A percentile compares a stretch with the other conserved stretches of the same genome.
These are phyloP conservation scores for Lentinula lateritia DNA, from an alignment of 768 basidiomycete species.

Conservation along the genomic window DNA sequence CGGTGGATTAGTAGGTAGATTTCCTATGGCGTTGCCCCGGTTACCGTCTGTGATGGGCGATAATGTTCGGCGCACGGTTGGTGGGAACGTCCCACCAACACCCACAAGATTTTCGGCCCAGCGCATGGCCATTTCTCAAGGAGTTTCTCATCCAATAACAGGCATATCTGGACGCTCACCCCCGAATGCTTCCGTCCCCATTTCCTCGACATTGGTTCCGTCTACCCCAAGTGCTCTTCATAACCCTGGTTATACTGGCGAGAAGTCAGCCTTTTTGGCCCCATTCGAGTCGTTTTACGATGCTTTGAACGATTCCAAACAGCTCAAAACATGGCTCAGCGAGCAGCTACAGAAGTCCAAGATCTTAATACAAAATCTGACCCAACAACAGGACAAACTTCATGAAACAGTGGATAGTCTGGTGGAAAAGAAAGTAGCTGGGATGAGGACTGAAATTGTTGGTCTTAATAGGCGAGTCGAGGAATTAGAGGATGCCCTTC, in stretches of 20 bases:
- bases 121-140: constrained; percentile 19
- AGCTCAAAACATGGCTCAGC: constrained; percentile 70
- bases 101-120: constrained; percentile 58
- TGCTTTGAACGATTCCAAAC: constrained; percentile 72
- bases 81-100: constrained; percentile 65
- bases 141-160: constrained; percentile 20
- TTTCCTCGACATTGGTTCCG: constrained; percentile 59
- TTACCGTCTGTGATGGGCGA: constrained; percentile 49
- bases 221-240: constrained; percentile 66
- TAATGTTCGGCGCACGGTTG: constrained; percentile 41
- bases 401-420: constrained; percentile 52
- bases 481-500: constrained; percentile 56
- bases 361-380: constrained; percentile 42
- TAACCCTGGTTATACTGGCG: constrained; percentile 52
- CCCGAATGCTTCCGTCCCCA: constrained; percentile 60
- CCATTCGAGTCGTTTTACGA: constrained; percentile 86
- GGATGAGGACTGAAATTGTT: constrained; percentile 57
- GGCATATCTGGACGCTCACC: constrained; percentile 39
- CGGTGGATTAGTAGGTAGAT: constrained; percentile 36
- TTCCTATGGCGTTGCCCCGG: constrained; percentile 63
- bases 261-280: constrained; percentile 73
- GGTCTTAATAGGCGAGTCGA: constrained; percentile 59
- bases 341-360: constrained; percentile 68
- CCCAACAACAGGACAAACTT: constrained; percentile 60
- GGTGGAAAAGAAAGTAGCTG: constrained; percentile 56